These are phyloP conservation scores for Podaxis sp. DNA, from an alignment of 768 basidiomycete species.

Conservation along the genomic window DNA sequence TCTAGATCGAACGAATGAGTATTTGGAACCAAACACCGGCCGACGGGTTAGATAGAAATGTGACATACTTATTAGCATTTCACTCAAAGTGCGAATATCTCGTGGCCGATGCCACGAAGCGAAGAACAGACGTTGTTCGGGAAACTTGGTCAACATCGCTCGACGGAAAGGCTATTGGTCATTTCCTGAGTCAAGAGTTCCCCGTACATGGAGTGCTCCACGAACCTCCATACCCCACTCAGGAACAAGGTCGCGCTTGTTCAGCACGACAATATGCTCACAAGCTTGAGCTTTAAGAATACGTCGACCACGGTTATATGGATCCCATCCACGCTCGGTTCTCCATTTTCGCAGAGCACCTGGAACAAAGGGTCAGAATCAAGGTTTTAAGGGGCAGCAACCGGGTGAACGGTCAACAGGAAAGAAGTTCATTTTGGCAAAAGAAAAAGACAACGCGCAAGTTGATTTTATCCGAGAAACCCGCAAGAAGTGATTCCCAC, in stretches of 20 bases:
- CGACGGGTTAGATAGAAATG: slow-evolving; percentile 17
- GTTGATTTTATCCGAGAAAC: slow-evolving; percentile 19
- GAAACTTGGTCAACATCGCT: slow-evolving; percentile 70
- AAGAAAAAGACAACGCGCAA: slow-evolving; percentile 8
- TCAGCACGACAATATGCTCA: slow-evolving; percentile 88
- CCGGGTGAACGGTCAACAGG: background rate
- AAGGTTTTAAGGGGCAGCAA: slow-evolving; percentile 15
- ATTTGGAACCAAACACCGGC: slow-evolving; percentile 5
- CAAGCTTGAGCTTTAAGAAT: slow-evolving; percentile 47
- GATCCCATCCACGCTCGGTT: slow-evolving; percentile 60
- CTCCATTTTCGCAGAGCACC: slow-evolving; percentile 69
- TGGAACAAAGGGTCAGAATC: slow-evolving; percentile 25
- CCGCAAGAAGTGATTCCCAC: slow-evolving; percentile 37
- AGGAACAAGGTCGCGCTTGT: slow-evolving; percentile 90
- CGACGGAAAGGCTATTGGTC: slow-evolving; percentile 62
- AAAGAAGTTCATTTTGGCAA: background rate
- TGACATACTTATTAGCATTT: slow-evolving; percentile 73
- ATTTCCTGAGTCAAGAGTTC: slow-evolving; percentile 15
- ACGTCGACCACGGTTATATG: slow-evolving; percentile 37
- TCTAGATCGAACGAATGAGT: slow-evolving; percentile 35
- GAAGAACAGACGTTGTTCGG: slow-evolving; percentile 66
- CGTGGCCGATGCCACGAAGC: slow-evolving; percentile 68
- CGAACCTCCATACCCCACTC: slow-evolving; percentile 84
- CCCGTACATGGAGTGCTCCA: slow-evolving; percentile 4
- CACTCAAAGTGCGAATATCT: slow-evolving; percentile 63